phyloP scores from a whole-genome alignment of 2,329 filamentous ascomycete species.

The Epicoccum sorghinum region DNA sequence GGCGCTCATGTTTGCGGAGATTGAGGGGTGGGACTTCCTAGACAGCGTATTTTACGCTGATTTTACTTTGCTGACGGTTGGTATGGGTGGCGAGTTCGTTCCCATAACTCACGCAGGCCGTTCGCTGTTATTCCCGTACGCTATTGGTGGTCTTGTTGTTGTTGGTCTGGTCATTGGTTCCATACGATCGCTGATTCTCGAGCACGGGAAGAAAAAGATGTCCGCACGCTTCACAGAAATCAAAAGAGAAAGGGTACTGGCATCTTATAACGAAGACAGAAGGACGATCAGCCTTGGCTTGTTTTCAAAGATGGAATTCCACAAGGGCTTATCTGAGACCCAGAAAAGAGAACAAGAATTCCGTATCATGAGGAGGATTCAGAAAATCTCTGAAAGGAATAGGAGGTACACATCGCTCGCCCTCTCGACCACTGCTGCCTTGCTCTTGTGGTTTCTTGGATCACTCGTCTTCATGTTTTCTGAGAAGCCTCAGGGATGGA shows the following conservation, averaged over 20 bases:
- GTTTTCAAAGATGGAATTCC: constrained; percentile 50
- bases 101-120: constrained; percentile 58
- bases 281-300: constrained; percentile 52
- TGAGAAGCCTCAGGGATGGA: constrained; percentile 56
- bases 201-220: constrained; percentile 59
- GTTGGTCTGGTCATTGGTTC: constrained; percentile 63
- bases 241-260: constrained; percentile 52
- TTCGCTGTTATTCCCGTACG: constrained; percentile 60
- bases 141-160: constrained; percentile 61
- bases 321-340: constrained; percentile 46
- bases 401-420: constrained; percentile 51
- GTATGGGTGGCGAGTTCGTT: constrained; percentile 58
- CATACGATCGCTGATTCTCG: constrained; percentile 57
- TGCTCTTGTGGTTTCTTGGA: constrained; percentile 55
- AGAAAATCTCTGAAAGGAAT: constrained; percentile 43
- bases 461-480: constrained; percentile 57
- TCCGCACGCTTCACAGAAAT: constrained; percentile 57
- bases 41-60: constrained; percentile 63
- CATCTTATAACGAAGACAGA: constrained; percentile 47
- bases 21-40: constrained; percentile 60
- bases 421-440: constrained; percentile 47
- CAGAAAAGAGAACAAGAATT: constrained; percentile 57
- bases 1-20: constrained; percentile 53
- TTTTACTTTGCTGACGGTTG: constrained; percentile 62
- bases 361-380: constrained; percentile 50